Base-by-base conservation (phyloP, 129 eudicot species). In the Kitagawia praeruptora region DNA sequence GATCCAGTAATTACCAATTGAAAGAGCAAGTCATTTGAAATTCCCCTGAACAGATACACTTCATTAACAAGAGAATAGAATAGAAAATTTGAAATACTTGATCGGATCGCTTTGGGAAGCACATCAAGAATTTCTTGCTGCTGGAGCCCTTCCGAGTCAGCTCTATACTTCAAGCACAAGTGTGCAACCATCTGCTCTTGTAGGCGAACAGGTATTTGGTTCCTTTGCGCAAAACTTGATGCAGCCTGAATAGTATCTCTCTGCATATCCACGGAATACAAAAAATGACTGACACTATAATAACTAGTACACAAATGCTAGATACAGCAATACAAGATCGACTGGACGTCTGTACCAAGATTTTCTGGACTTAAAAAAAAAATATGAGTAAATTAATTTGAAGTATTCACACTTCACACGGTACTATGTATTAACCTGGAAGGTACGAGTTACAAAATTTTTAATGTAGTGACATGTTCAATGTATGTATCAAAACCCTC, bases 131-230 rank as follows among this genome's bases (percentile, higher is more conserved):
- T 86, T 85, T 90, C 96, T 81, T 88, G 96, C 78, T 88, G 96
- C 75, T 86, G 92, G 70, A 90, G 89, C n/a, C 96, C 92, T 77
- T 90, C 92, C 14, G 92, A 86, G 82, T 88, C 87, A 8, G 96
- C 85, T 85, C 96, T 86, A 51, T 80, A 85, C 73, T 84, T 88
- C 74, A 90, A 82, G 80, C 85, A 82, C 85, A 90, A 83, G 83
- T 90, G 92, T 21, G 89, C 90, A 48, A 88, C 75, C 92, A 90
- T 90, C 80, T 88, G 96, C 54, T 90, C 92, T 83, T 86, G 89
- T 76, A 88, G 76, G 48, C 90, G 87, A 44, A 64, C 73, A 0
- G 92, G 96, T 49, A 90, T 76, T 70, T 81, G 92, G 67, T 90
- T 90, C 84, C 96, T 83, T 18, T 80, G 88, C 4, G 89, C 96